Evolutionary conservation across 192 early-diverging fungal genomes (phyloP), one percentile per base, ranked within the genome.

Genomic region (Allomyces arbusculus): DNA sequence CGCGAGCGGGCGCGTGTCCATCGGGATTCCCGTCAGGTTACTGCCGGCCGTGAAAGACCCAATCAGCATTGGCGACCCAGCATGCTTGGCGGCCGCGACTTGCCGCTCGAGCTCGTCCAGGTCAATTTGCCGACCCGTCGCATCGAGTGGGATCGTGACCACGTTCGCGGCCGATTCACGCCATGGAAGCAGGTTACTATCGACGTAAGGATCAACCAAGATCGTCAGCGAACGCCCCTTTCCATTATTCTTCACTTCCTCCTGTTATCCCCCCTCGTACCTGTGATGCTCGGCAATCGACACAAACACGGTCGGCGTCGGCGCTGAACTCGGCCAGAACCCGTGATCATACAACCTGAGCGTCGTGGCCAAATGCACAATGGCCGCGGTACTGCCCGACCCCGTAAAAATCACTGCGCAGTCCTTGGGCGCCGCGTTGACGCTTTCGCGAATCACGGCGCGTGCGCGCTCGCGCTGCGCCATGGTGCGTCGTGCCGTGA

Each of bases 211-310:
- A 40, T 40, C 7, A 40, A 40, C 26, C 4, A 8, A 1, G 26
- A 28, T 40, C 7, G 33, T 40, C 7, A 40, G 33, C 7, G 33
- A 40, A 3, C 33, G 7, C 33, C 33, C 7, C 7, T 40, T 40
- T 40, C 33, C 33, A 7, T 7, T 40, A 7, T 7, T 40, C 33
- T 3, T 40, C 33, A 28, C 4, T 28, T 40, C 33, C 33, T 40
- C 33, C 7, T 40, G 2, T 28, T 4, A 28, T 28, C 26, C 1
- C 26, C 1, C 4, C 33, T 3, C 33, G 33, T 40, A 40, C n/a
- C 76, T 71, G 65, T 78, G 75, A 64, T 78, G 77, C 65, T 78
- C 77, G 63, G 72, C 71, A 24, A 73, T 74, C 6, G 75, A 76
- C n/a, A 78, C 43, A 64, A 78, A 78, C 10, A 78, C 77, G 2